Conservation (phyloP, 2,329 filamentous ascomycete genomes). For the Aspergillus arachidicola region DNA sequence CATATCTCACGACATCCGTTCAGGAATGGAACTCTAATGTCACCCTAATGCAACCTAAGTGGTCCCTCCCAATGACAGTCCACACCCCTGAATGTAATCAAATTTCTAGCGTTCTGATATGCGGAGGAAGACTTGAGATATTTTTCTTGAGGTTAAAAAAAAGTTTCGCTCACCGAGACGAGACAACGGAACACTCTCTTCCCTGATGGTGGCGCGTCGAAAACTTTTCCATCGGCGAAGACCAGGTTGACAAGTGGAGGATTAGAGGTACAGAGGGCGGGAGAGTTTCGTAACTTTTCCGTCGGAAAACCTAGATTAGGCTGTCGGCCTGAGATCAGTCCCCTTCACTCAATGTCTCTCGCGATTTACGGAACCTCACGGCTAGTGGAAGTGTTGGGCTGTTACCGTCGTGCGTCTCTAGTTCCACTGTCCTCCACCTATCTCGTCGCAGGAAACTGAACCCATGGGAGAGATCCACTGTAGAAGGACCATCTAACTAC, state of each 20-base stretch:
- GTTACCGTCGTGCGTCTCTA: not conserved
- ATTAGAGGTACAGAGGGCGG: too few relatives aligned
- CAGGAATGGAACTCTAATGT: not conserved
- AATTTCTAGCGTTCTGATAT: not conserved
- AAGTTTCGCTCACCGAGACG: not conserved
- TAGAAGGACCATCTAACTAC: not conserved
- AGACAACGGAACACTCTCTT: not conserved
- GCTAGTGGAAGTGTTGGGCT: not conserved
- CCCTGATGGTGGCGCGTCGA: not conserved
- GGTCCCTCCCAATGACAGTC: not conserved
- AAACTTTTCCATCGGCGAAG: not conserved
- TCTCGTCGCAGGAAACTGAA: not conserved
- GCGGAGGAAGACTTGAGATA: not conserved
- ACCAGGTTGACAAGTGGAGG: not conserved
- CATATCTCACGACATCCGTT: not conserved
- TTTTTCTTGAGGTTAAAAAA: not conserved
- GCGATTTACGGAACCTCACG: not conserved
- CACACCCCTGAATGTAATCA: not conserved
- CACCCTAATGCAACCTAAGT: not conserved
- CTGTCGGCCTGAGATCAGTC: not conserved
- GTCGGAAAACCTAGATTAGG: not conserved
- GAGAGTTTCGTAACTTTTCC: not conserved
- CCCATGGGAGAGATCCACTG: not conserved
- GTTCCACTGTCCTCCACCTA: not conserved
- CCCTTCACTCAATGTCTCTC: not conserved